phyloP scores from a whole-genome alignment of 305 asterid species.

The Solanum hybrid region DNA sequence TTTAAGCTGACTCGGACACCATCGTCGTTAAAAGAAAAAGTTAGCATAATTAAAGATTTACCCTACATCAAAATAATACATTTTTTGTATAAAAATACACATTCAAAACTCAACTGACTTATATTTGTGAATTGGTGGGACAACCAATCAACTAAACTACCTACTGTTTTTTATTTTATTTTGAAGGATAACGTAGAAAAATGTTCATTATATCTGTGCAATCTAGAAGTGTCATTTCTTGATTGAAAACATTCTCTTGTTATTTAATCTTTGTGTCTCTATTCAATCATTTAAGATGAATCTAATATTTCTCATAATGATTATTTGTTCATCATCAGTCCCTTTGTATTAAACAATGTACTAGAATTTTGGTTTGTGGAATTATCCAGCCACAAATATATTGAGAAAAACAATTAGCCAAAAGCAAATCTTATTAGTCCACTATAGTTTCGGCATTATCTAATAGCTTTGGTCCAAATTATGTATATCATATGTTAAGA shows the following conservation, averaged over 20 bases:
- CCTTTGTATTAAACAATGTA: neutral
- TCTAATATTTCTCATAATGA: neutral
- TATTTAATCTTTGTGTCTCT: neutral
- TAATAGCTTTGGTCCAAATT: neutral
- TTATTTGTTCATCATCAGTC: neutral
- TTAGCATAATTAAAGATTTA: too few species aligned
- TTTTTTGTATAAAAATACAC: neutral
- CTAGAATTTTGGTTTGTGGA: neutral
- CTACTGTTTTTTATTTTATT: neutral
- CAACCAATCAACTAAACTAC: neutral
- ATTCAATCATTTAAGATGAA: neutral
- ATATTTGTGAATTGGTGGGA: neutral
- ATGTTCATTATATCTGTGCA: neutral
- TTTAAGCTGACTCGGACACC: neutral
- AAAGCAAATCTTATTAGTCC: neutral
- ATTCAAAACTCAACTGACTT: neutral
- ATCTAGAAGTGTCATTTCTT: neutral
- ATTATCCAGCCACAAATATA: neutral
- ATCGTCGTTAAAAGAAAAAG: neutral
- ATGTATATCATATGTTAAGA: neutral
- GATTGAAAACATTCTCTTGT: neutral
- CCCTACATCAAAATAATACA: neutral
- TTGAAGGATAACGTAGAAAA: neutral
- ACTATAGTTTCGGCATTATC: neutral
- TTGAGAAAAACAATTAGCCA: neutral